Conservation (phyloP, 176 grass and related monocot genomes). For the Miscanthus lutarioriparius region DNA sequence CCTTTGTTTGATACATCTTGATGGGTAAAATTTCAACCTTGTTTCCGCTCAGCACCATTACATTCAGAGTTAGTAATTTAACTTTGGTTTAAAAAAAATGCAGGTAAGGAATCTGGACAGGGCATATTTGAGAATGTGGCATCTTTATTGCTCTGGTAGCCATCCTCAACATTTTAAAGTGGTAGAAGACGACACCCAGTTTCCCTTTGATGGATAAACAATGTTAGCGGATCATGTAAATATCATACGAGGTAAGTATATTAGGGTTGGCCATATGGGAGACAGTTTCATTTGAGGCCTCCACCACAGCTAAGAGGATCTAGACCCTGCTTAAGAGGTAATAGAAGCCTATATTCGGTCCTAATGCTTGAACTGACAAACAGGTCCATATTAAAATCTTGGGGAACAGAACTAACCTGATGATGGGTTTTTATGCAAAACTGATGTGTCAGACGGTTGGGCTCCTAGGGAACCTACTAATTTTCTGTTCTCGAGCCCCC, state of each 20-base stretch:
- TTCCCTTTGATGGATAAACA: constrained; percentile 11
- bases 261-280: constrained; percentile 3
- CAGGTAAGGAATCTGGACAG: constrained; percentile 11
- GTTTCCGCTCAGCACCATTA: background rate
- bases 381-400: background rate
- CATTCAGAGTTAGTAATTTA: background rate
- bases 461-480: background rate
- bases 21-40: constrained; percentile 2
- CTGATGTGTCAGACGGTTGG: background rate
- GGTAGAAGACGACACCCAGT: background rate
- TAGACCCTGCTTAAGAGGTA: constrained; percentile 3
- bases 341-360: background rate
- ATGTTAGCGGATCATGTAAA: constrained; percentile 11
- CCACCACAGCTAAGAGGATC: background rate
- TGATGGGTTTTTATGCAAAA: background rate
- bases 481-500: background rate
- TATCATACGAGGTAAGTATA: constrained; percentile 28
- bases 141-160: background rate
- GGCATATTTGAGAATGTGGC: constrained; percentile 12
- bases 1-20: constrained; percentile 22
- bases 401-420: background rate
- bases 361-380: constrained; percentile 8
- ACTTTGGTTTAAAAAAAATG: background rate
- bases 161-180: constrained; percentile 13
- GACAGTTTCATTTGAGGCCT: background rate